These are phyloP conservation scores for Fraxinus anomala DNA, from an alignment of 257 asterid species.

Conservation along the genomic window DNA sequence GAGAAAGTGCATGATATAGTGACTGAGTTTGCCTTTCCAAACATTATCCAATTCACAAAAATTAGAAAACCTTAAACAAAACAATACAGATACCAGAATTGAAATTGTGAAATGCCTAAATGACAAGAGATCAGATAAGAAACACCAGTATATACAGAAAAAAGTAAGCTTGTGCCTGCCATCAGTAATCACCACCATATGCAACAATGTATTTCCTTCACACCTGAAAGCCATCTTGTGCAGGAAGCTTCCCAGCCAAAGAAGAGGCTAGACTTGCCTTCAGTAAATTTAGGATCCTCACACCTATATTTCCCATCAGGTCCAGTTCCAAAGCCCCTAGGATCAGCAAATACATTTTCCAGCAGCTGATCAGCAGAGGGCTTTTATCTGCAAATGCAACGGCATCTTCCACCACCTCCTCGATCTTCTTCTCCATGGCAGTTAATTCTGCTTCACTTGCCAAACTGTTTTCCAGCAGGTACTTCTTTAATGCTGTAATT, in stretches of 20 bases:
- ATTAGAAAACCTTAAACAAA: constrained; percentile 15
- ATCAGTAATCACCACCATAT: constrained; percentile 28
- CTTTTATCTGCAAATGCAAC: constrained; percentile 88
- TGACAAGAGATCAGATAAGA: constrained; percentile 30
- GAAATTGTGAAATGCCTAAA: constrained; percentile 30
- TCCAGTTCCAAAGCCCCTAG: constrained; percentile 86
- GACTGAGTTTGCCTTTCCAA: constrained; percentile 13
- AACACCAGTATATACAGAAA: constrained; percentile 27
- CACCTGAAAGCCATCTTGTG: constrained; percentile 18
- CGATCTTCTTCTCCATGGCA: constrained; percentile 82
- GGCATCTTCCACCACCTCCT: constrained; percentile 77
- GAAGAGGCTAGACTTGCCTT: constrained; percentile 64
- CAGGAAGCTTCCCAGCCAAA: constrained; percentile 14
- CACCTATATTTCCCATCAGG: constrained; percentile 98
- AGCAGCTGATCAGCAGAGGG: constrained; percentile 82
- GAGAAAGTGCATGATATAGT: not conserved
- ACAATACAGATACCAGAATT: constrained; percentile 19
- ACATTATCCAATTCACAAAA: constrained; percentile 25
- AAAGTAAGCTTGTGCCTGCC: constrained; percentile 25
- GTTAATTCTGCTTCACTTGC: constrained; percentile 77
- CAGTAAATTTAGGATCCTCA: constrained; percentile 93
- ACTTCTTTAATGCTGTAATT: constrained; percentile 70
- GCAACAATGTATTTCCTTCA: constrained; percentile 24
- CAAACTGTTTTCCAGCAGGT: constrained; percentile 66
- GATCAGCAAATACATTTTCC: constrained; percentile 94